phyloP scores from a whole-genome alignment of 73 alveolate species.

The Paramecium pentaurelia region DNA sequence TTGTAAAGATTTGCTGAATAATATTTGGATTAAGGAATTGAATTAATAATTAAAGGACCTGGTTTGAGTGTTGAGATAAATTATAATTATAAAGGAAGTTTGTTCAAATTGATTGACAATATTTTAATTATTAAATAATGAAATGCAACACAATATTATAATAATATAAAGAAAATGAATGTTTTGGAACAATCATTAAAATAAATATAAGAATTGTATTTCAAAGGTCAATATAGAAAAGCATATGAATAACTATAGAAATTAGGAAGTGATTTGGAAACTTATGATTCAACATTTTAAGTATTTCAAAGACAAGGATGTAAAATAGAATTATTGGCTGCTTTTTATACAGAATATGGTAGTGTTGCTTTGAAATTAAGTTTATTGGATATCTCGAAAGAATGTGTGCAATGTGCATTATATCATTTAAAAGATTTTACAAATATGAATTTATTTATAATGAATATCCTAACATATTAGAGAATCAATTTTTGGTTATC shows the following conservation, averaged over 20 bases:
- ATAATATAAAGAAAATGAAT: background rate
- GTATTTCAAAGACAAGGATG: background rate
- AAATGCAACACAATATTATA: background rate
- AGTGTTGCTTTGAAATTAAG: background rate
- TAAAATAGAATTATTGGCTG: background rate
- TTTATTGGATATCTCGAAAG: background rate
- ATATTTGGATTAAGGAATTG: background rate
- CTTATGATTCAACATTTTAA: background rate
- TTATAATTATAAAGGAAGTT: background rate
- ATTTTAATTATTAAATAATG: background rate
- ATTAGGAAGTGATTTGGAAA: background rate
- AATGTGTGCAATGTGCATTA: background rate
- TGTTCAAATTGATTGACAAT: background rate
- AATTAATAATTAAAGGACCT: background rate
- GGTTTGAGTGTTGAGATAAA: background rate
- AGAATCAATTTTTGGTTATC: background rate
- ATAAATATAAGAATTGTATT: background rate
- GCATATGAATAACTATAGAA: background rate
- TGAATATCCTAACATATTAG: background rate
- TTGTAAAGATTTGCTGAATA: background rate
- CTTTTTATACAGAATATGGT: background rate
- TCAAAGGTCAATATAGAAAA: slow-evolving; percentile 23
- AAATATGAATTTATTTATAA: background rate
- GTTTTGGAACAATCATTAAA: background rate
- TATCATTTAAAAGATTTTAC: background rate